Conservation (phyloP, 352 stramenopile genomes). For the Pythium pyrilobum region DNA sequence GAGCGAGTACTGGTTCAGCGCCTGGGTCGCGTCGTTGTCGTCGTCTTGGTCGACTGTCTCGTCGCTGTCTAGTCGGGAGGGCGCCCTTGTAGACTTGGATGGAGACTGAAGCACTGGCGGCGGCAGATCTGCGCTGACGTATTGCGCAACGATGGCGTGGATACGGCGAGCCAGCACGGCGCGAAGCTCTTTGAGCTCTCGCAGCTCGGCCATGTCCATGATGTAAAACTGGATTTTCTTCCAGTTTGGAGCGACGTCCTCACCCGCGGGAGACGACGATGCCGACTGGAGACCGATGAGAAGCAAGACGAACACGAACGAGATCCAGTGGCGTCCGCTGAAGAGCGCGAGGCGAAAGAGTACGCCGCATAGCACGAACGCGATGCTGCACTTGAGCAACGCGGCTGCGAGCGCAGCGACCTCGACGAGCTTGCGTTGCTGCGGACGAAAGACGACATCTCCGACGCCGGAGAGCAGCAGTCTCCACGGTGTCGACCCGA, state of each 20-base stretch:
- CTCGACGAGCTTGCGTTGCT: slow-evolving; percentile 21
- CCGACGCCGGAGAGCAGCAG: slow-evolving; percentile 43
- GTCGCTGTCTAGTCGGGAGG: slow-evolving; percentile 27
- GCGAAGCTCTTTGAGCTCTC: slow-evolving; percentile 47
- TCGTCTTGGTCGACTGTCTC: slow-evolving; percentile 20
- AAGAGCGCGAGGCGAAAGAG: slow-evolving; percentile 28
- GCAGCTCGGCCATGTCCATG: slow-evolving; percentile 51
- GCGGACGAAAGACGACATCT: slow-evolving; percentile 48
- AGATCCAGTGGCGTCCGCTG: slow-evolving; percentile 25
- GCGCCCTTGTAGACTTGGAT: slow-evolving; percentile 29
- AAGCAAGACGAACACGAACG: slow-evolving; percentile 23
- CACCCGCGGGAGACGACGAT: slow-evolving; percentile 28
- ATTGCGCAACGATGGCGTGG: slow-evolving; percentile 59
- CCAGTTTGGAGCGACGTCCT: slow-evolving; percentile 51
- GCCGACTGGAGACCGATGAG: slow-evolving; percentile 31
- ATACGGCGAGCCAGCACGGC: slow-evolving; percentile 53
- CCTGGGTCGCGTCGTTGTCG: slow-evolving; percentile 24
- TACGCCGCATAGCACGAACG: slow-evolving; percentile 32
- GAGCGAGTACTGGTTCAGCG: slow-evolving; percentile 60
- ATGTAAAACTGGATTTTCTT: slow-evolving; percentile 74
- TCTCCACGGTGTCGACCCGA: slow-evolving; percentile 32
- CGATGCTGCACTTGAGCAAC: slow-evolving; percentile 31
- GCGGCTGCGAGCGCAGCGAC: slow-evolving; percentile 21
- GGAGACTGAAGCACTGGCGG: slow-evolving; percentile 56
- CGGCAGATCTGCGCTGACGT: slow-evolving; percentile 58